Percentiles rank a stretch among this genome's conserved stretches.
phyloP scores from a whole-genome alignment of 345 rosid species.

The Salix brachista region DNA sequence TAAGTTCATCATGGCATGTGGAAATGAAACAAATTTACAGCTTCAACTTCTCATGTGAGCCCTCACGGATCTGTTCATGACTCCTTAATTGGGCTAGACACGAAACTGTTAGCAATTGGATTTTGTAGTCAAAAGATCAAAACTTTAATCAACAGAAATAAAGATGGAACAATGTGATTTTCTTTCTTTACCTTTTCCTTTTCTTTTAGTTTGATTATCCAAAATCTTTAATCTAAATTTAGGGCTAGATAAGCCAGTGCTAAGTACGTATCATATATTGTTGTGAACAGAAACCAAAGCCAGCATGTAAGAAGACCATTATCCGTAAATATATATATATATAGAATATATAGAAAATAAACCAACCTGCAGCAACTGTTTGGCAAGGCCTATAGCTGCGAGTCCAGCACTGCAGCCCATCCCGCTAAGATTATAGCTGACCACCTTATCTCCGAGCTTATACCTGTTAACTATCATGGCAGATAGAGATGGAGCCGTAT shows the following conservation, averaged over 20 bases:
- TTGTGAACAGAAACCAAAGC: not conserved
- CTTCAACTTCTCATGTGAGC: not conserved
- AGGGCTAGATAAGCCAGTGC: not conserved
- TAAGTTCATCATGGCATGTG: not conserved
- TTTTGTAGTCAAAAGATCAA: not conserved
- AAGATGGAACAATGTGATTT: not conserved
- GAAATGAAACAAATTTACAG: not conserved
- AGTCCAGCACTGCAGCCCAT: slow-evolving; percentile 47
- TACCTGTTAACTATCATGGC: slow-evolving; percentile 38
- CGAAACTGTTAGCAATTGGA: not conserved
- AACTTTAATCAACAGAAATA: not conserved
- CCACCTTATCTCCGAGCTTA: slow-evolving; percentile 34
- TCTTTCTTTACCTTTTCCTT: not conserved
- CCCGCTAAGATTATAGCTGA: slow-evolving; percentile 38
- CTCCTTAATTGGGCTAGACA: not conserved
- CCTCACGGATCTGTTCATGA: not conserved
- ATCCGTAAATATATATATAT: not conserved
- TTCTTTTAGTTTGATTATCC: not conserved
- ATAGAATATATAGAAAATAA: too few species aligned
- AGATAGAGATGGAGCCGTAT: slow-evolving; percentile 37
- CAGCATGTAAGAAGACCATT: not conserved
- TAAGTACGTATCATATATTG: not conserved
- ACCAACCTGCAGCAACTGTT: slow-evolving; percentile 47
- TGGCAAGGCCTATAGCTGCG: slow-evolving; percentile 56
- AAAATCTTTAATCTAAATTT: not conserved